Conservation (phyloP, 345 rosid genomes). For the Sonneratia caseolaris region DNA sequence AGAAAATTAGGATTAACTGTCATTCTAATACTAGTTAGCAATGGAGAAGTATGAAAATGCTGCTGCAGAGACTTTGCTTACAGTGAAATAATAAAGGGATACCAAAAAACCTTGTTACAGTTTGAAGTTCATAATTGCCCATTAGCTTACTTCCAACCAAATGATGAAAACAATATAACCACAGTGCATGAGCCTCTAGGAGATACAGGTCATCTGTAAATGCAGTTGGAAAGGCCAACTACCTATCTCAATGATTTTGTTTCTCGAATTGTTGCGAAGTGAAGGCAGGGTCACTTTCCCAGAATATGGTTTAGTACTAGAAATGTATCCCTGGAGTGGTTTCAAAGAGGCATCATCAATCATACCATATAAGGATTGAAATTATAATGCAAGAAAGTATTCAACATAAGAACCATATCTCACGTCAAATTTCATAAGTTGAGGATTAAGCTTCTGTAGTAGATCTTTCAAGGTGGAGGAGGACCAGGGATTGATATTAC, state of each 20-base stretch:
- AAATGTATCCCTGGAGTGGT: slow-evolving; percentile 63
- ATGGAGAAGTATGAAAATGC: neutral
- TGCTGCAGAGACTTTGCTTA: neutral
- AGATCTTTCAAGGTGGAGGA: slow-evolving; percentile 36
- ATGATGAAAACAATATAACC: neutral
- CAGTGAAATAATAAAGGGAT: neutral
- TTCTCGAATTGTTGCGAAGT: slow-evolving; percentile 55
- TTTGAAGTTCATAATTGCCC: neutral
- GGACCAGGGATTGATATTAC: slow-evolving; percentile 61
- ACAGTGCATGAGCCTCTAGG: neutral
- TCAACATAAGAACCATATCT: slow-evolving; percentile 10
- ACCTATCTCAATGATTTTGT: slow-evolving; percentile 79
- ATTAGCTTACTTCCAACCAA: neutral
- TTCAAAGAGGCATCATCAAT: slow-evolving; percentile 8
- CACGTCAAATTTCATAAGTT: slow-evolving; percentile 52
- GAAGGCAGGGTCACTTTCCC: slow-evolving; percentile 56
- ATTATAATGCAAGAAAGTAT: slow-evolving; percentile 7
- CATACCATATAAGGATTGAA: slow-evolving; percentile 2
- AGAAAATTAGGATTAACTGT: no score
- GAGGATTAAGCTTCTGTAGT: slow-evolving; percentile 40
- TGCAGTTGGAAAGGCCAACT: slow-evolving; percentile 2
- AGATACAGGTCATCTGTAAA: neutral
- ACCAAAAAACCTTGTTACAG: neutral
- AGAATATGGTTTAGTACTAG: slow-evolving; percentile 48
- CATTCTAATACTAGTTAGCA: no score